A percentile compares a stretch with the other conserved stretches of the same genome.
Evolutionary conservation across 2,329 filamentous ascomycete species (phyloP).

Genomic region (Madurella fahalii): DNA sequence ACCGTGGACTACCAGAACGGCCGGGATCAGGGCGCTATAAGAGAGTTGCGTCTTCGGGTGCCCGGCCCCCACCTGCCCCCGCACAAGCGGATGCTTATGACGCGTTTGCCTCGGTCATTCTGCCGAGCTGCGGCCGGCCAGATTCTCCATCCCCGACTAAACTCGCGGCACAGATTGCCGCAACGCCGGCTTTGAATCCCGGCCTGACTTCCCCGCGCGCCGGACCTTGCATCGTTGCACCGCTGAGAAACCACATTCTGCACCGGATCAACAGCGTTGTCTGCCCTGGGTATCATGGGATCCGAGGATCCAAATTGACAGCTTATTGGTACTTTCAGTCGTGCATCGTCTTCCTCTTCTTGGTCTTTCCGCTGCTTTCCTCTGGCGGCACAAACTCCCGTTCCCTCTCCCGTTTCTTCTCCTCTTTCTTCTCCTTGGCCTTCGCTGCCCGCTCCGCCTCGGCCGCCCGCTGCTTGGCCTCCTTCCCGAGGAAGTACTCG

Average conservation of each 20-base stretch:
- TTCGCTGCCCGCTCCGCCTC: constrained; percentile 78
- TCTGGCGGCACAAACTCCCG: constrained; percentile 84
- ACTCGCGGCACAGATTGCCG: too few relatives aligned
- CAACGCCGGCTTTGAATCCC: background rate
- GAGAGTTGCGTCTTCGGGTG: background rate
- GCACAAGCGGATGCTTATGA: constrained; percentile 17
- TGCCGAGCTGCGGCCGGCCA: constrained; percentile 4
- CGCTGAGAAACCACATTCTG: background rate
- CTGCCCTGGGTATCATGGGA: constrained; percentile 23
- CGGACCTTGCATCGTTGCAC: background rate
- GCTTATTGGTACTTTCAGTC: constrained; percentile 11
- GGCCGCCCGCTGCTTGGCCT: constrained; percentile 79
- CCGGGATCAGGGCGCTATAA: background rate
- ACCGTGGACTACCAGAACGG: background rate
- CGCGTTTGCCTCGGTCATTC: constrained; percentile 19
- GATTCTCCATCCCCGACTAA: constrained; percentile 1
- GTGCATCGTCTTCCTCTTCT: constrained; percentile 54
- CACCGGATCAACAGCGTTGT: constrained; percentile 2
- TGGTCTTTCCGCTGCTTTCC: constrained; percentile 63
- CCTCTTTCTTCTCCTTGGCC: constrained; percentile 81
- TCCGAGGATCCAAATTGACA: constrained; percentile 7
- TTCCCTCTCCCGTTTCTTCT: constrained; percentile 80
- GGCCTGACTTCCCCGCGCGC: background rate
- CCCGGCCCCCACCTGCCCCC: constrained; percentile 14
- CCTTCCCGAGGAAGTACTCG: constrained; percentile 93